These are phyloP conservation scores for Melocanna baccifera DNA, from an alignment of 176 grass and related monocot genomes.

Conservation along the genomic window DNA sequence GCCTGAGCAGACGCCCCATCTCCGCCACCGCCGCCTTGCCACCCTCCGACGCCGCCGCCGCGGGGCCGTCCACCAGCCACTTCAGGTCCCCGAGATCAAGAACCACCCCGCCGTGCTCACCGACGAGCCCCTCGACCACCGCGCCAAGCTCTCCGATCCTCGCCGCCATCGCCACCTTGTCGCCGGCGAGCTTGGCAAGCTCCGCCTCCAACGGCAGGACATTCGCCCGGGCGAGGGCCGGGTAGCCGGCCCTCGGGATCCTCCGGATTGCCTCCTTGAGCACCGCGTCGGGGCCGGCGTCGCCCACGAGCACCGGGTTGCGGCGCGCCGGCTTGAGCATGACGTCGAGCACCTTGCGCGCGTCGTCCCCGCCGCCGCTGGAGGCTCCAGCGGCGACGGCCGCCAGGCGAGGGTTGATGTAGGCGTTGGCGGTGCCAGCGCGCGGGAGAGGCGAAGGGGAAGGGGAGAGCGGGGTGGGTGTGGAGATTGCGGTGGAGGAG, in stretches of 20 bases:
- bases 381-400: neutral
- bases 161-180: constrained; percentile 34
- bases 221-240: constrained; percentile 39
- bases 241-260: constrained; percentile 35
- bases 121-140: constrained; percentile 43
- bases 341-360: constrained; percentile 68
- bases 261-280: constrained; percentile 52
- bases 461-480: constrained; percentile 11
- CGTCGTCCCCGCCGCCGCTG: constrained; percentile 43
- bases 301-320: constrained; percentile 81
- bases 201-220: constrained; percentile 53
- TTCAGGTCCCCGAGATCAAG: constrained; percentile 81
- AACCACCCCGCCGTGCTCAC: constrained; percentile 42
- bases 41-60: constrained; percentile 40
- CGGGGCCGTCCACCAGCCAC: constrained; percentile 57
- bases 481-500: constrained; percentile 15
- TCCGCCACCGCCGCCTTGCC: constrained; percentile 58
- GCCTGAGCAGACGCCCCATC: constrained; percentile 61
- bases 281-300: constrained; percentile 50
- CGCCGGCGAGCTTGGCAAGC: constrained; percentile 34
- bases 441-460: constrained; percentile 32
- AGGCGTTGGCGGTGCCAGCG: constrained; percentile 6
- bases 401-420: constrained; percentile 40
- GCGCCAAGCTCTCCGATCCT: constrained; percentile 45
- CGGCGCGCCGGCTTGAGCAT: constrained; percentile 65